Base-by-base conservation (phyloP, 495 filamentous ascomycete genomes). In the Trichoderma orchidacearum region DNA sequence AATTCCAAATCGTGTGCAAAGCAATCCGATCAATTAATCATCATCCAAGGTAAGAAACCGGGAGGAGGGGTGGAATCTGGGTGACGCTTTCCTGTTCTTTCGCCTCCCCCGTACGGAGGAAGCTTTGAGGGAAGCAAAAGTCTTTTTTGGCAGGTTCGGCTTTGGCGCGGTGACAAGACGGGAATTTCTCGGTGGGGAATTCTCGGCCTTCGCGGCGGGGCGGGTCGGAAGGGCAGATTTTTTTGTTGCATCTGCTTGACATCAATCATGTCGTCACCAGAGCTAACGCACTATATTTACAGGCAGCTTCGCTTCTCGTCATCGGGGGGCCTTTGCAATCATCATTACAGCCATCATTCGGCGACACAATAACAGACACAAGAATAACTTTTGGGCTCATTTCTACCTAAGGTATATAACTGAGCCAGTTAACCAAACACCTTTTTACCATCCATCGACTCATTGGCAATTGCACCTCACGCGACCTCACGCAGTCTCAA, bases 111-210 rank as follows among this genome's bases (percentile, higher is more conserved):
- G n/a, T 35, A 35, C n/a, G n/a, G n/a, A n/a, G n/a, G n/a, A 8
- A 36, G 13, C 34, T 36, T 36, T 8, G 34, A 8, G n/a, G 13
- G 34, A 15, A 15, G 17, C 23, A 27, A 48, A 8, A 3, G 7
- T 15, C 18, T 15, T 9, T 23, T 41, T 17, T 13, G n/a, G 18
- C n/a, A n/a, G n/a, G 41, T 9, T 23, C 12, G 18, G n/a, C 41
- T 18, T 18, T 25, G 41, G 21, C 21, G 18, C 41, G 41, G 41
- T 11, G n/a, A 23, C 3, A 18, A 23, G 7, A 48, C 41, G 41
- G 41, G 41, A 48, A 48, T 48, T 48, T 48, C 41, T 48, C 41
- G 41, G 41, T 48, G 41, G 41, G 41, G 41, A 48, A 48, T 48
- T 48, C 41, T 48, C 41, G 36, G 41, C 18, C 27, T 48, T 36